Evolutionary conservation across 139 green algal species (phyloP).

Genomic region (Diplosphaera chodatii): DNA sequence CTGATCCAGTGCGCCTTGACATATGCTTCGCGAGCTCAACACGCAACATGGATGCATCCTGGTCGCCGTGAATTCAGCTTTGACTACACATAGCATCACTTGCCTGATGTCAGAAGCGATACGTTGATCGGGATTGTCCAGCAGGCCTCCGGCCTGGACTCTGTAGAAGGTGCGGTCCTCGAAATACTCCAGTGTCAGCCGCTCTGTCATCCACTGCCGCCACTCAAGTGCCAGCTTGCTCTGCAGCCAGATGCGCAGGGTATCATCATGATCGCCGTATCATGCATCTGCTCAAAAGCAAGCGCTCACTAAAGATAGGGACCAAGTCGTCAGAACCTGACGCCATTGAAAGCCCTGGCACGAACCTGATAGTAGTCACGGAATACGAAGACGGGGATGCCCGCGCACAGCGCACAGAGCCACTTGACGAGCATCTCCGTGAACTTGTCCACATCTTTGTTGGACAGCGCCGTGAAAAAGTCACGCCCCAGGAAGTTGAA

Average conservation of each 20-base stretch:
- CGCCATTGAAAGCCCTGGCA: too few species aligned
- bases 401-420: constrained; percentile 42
- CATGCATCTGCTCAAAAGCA: too few species aligned
- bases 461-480: constrained; percentile 95
- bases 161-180: constrained; percentile 82
- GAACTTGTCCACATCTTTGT: constrained; percentile 77
- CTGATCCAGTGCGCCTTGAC: too few species aligned
- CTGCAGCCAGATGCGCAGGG: constrained; percentile 17
- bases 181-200: constrained; percentile 82
- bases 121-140: constrained; percentile 92
- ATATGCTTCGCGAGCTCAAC: too few species aligned
- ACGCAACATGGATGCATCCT: too few species aligned
- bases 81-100: too few species aligned
- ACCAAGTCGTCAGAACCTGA: too few species aligned
- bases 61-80: too few species aligned
- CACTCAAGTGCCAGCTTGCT: constrained; percentile 82
- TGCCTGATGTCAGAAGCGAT: constrained; percentile 69
- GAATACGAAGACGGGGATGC: constrained; percentile 93
- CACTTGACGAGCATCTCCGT: constrained; percentile 73
- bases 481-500: constrained; percentile 98
- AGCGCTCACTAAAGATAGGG: too few species aligned
- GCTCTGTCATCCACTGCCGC: constrained; percentile 91
- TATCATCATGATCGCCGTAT: too few species aligned
- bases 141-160: constrained; percentile 29
- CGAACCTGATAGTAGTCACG: constrained; percentile 66